Conservation (phyloP, 2,329 filamentous ascomycete genomes). For the Xenoacremonium recifei region DNA sequence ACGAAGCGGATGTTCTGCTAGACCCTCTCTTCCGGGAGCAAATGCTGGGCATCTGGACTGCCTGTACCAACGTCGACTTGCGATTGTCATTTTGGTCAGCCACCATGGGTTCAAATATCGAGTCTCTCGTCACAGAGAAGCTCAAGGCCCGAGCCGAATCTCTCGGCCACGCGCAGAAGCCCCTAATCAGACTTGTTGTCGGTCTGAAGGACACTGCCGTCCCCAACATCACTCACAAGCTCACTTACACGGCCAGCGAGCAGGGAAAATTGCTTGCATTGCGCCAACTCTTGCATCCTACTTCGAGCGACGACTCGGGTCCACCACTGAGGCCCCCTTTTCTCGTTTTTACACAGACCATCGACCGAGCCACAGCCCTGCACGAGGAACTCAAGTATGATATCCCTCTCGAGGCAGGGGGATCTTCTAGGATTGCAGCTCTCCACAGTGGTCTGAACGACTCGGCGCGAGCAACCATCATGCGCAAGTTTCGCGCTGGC, state of each 20-base stretch:
- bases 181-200: conserved; percentile 82
- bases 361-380: conserved; percentile 82
- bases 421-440: conserved; percentile 79
- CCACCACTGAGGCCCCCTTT: conserved; percentile 78
- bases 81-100: conserved; percentile 89
- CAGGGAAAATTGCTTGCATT: conserved; percentile 90
- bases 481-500: conserved; percentile 85
- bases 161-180: conserved; percentile 39
- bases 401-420: conserved; percentile 84
- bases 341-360: conserved; percentile 94
- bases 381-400: conserved; percentile 92
- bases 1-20: conserved; percentile 93
- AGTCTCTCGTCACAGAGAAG: conserved; percentile 71
- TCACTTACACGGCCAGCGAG: conserved; percentile 89
- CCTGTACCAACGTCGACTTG: conserved; percentile 69
- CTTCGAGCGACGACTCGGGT: conserved; percentile 52
- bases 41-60: conserved; percentile 79
- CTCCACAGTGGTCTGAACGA: conserved; percentile 86
- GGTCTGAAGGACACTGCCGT: conserved; percentile 94
- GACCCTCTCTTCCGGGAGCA: conserved; percentile 89
- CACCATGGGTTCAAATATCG: conserved; percentile 93
- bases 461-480: conserved; percentile 71
- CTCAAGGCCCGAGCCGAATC: conserved; percentile 53
- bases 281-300: conserved; percentile 82
- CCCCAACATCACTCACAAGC: conserved; percentile 84